Evolutionary conservation across 2,329 filamentous ascomycete species (phyloP), one percentile per base, ranked within the genome.

Genomic region (Xylaria sp.): DNA sequence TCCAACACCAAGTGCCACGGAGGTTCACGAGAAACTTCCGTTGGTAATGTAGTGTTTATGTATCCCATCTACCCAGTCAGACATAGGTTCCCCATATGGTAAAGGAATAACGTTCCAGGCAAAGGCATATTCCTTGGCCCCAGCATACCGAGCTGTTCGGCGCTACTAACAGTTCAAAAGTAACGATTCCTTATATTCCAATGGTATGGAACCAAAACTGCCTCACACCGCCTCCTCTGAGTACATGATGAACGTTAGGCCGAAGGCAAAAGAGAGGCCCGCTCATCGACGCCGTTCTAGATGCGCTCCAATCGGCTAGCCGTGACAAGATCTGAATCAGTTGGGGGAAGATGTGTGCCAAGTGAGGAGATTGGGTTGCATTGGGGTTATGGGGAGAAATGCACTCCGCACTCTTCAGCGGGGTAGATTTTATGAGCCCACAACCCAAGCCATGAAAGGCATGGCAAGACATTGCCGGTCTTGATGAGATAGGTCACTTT

Each of bases 351-450:
- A 63, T 43, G 60, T 69, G 60, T 39, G 60, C 34, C 15, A 63
- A 52, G 43, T 70, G 70, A 67, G 69, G 69, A 63, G 57, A 70
- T 63, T 18, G 15, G 53, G 45, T 41, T 69, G 39, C 48, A 39
- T 67, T 59, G 60, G 60, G 48, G 55, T 25, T 25, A 18, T 25
- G 48, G 41, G 59, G 60, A 58, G 62, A 62, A 67, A 63, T 53
- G 60, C 48, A 66, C 60, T 62, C 64, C 60, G 59, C 63, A 55
- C 20, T 36, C 13, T 20, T 43, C 15, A 58, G 50, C 59, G 48
- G 59, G 59, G 57, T 36, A 63, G 52, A 53, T 41, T 39, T 34
- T 23, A 60, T 36, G 20, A 46, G 36, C 28, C 28, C 28, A 25
- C 8, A 30, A 18, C 43, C 28, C 28, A 36, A 36, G 60, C 30